These are phyloP conservation scores for Paramecium primaurelia DNA, from an alignment of 73 alveolate species.

Conservation along the genomic window DNA sequence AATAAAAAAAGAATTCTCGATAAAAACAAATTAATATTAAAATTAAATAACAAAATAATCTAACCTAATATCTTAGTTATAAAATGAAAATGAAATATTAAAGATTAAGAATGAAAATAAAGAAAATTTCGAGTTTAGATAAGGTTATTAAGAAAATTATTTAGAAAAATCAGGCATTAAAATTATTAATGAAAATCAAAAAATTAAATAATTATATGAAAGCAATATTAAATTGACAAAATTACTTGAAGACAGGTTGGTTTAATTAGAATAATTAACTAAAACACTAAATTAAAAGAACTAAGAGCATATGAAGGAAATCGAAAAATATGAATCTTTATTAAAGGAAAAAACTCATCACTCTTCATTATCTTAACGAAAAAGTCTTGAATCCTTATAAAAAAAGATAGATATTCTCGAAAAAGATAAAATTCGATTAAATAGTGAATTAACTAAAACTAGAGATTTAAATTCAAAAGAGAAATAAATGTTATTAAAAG, in stretches of 20 bases:
- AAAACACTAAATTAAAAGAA: neutral
- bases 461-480: neutral
- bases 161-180: neutral
- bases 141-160: neutral
- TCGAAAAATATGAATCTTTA: neutral
- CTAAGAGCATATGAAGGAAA: neutral
- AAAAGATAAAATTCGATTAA: neutral
- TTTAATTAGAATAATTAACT: conserved; percentile 1
- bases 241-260: neutral
- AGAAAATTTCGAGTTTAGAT: neutral
- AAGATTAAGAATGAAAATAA: neutral
- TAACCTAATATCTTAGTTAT: neutral
- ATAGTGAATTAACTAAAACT: neutral
- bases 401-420: neutral
- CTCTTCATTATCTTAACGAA: neutral
- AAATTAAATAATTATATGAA: neutral
- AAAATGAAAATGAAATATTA: neutral
- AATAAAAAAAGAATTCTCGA: neutral
- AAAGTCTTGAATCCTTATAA: neutral
- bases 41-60: neutral
- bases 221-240: neutral
- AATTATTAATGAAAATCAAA: neutral
- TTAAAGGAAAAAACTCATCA: neutral
- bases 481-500: neutral
- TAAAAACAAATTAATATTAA: neutral